Evolutionary conservation across 768 basidiomycete species (phyloP), one percentile per base, ranked within the genome.

Genomic region (Suillus sp.): DNA sequence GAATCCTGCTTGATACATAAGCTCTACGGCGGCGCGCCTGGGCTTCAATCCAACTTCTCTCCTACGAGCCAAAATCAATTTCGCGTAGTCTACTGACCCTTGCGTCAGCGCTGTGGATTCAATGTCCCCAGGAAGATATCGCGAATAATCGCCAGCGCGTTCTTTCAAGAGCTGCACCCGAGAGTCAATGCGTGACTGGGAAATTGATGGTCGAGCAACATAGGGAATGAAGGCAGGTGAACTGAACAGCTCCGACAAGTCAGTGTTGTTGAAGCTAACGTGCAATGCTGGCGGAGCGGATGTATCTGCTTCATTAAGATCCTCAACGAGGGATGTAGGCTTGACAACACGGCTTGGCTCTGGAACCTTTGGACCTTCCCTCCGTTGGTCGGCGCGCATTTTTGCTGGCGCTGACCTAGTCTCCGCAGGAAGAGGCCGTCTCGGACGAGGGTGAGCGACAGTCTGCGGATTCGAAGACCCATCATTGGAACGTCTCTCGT

Each of bases 111-210:
- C 61, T 51, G 70, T 80, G 61, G 73, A 68, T 50, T 68, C 66
- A 9, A 72, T 66, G 30, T 66, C 53, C 13, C 63, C 62, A 10
- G 78, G 75, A 51, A 81, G 70, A 65, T 82, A 84, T 42, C 78
- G 78, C 18, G 79, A 74, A 67, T 89, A 89, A 66, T 85, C 81
- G 34, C 86, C 85, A 4, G 77, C 83, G 18, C 74, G 63, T 68
- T 84, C 83, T 53, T 74, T 70, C 64, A 70, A 66, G 38, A 59
- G 61, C 50, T 72, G 75, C 48, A 74, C 51, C 59, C 74, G 76
- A 32, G 61, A 40, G 54, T 59, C 22, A 20, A 57, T 40, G 56
- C 20, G 25, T 27, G 56, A 57, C 25, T 57, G 38, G 25, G 27
- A 18, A 40, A 57, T 25, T 30, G 56, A 57, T 57, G 35, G 18